Evolutionary conservation across 2,329 filamentous ascomycete species (phyloP), one percentile per base, ranked within the genome.

Genomic region (Thielaviopsis populi): DNA sequence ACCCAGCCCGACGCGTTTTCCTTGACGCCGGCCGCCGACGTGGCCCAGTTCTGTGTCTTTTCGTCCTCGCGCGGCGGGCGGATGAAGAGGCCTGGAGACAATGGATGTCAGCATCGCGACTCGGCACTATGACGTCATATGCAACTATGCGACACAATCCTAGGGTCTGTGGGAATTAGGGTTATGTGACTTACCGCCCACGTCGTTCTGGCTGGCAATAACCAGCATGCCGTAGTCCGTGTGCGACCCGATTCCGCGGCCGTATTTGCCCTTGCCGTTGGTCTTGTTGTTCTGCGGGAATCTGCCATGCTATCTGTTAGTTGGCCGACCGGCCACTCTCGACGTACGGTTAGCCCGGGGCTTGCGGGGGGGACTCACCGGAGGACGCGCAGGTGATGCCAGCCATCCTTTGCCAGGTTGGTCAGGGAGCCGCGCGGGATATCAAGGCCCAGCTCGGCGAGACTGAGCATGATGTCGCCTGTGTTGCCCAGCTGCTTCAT

Each of bases 151-250:
- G 30, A 33, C 7, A 37, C 5, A 4, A 43, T 24, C 13, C 30
- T 27, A 42, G 24, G 46, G 24, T 63, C 42, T 56, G 53, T 5
- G 17, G 40, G 15, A 3, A 3, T 2, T 24, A 19, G 37, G 54
- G 71, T 67, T 67, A 71, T 27, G 11, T 33, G 7, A 37, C 59
- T 48, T 61, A 61, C 78, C 78, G 54, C 78, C 78, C 60, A 80
- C 77, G 19, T 78, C 73, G 64, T 80, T 77, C 65, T 79, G 77
- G 0, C 75, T 74, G 2, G 77, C 76, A 62, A 80, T 77, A 41
- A 80, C 78, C 7, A 80, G 71, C n/a, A 80, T 70, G 0, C 78
- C 78, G 60, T 80, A 80, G 65, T 80, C 78, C 6, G 78, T 80
- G 61, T 80, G 78, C 1, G 77, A 78, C 13, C 78, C 78, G 43